Percentiles rank a stretch among this genome's conserved stretches.
Evolutionary conservation across 257 asterid genomes (phyloP).

Genomic region (Jaltomata sinuosa): DNA sequence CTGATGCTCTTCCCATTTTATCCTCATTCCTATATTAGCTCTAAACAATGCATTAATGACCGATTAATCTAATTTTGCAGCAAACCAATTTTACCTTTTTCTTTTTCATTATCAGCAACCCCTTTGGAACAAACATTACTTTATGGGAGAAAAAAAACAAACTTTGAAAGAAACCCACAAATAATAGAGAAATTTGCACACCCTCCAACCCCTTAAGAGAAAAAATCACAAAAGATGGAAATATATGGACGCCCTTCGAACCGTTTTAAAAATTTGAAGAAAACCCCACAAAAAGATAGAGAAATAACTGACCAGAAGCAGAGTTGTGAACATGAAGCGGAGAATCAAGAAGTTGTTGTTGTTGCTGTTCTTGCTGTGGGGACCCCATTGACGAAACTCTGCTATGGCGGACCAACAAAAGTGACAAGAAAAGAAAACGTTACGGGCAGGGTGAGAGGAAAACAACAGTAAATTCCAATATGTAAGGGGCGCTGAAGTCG

Average conservation of each 20-base stretch:
- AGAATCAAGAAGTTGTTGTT: background rate
- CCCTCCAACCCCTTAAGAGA: background rate
- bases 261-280: background rate
- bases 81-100: background rate
- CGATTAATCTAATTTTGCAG: background rate
- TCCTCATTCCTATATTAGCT: background rate
- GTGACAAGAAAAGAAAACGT: background rate
- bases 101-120: background rate
- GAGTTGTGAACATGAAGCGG: background rate
- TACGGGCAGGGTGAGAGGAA: background rate
- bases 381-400: background rate
- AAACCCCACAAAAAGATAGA: background rate
- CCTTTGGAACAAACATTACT: background rate
- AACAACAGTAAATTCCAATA: background rate
- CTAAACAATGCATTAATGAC: background rate
- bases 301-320: background rate
- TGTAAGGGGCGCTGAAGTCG: background rate
- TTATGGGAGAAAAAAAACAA: background rate
- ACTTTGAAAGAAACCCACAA: background rate
- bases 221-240: background rate
- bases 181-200: background rate
- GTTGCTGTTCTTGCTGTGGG: background rate
- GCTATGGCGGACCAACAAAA: background rate
- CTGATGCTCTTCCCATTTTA: background rate
- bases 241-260: background rate